Evolutionary conservation across 371 early-diverging fungal genomes (phyloP), one percentile per base, ranked within the genome.

Genomic region (Mortierella sp.): DNA sequence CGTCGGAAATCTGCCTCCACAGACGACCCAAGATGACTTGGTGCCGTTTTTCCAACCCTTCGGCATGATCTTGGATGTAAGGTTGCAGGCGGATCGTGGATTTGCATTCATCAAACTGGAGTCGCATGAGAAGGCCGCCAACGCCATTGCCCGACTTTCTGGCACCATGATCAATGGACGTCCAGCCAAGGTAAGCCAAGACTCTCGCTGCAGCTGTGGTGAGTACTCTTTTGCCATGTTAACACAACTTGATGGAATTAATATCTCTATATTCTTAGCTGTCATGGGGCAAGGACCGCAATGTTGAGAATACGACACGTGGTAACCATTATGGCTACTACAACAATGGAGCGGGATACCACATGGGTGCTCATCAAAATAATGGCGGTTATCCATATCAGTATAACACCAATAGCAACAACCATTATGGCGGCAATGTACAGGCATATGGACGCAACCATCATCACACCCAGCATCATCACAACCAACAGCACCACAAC

Each of bases 251-350:
- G 25, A 17, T 16, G 12, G 41, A 41, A 41, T 12, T 17, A 41
- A 12, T 9, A 41, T 21, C 22, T 48, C 4, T 22, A 9, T 17
- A 39, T 31, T 24, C 17, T 41, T 71, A 92, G 92, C 84, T 92
- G 67, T 93, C 94, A n/a, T 95, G 95, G 95, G 96, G 95, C 57
- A 93, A 93, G 79, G 95, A 94, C 56, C 84, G 92, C 39, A 77
- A 84, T 54, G 82, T 84, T 8, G 84, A 82, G 47, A 68, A 67
- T 44, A 68, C 65, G 14, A 58, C 62, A 8, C 72, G 78, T 19
- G 49, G 59, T 52, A 71, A 69, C 46, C 64, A 66, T 27, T 71
- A 78, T 25, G 67, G 72, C 28, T 68, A 69, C 39, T 76, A 76
- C 43, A 68, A 69, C 59, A 73, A 73, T 22, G 60, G 57, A 22